phyloP scores from a whole-genome alignment of 225 moss, liverwort and hornwort species.

The Thuidium tamariscinum region DNA sequence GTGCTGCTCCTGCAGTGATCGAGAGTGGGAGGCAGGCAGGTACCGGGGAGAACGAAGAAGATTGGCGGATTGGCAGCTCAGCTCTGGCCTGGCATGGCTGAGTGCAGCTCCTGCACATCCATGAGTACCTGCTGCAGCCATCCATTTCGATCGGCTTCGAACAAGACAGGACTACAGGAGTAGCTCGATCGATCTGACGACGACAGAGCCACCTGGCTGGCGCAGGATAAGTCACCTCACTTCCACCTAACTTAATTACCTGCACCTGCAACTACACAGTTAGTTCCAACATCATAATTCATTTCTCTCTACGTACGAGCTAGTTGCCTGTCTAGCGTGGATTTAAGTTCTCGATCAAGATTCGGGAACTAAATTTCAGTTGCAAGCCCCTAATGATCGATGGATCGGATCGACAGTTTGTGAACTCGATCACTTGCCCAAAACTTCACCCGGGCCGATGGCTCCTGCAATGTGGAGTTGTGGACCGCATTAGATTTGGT shows the following conservation, averaged over 20 bases:
- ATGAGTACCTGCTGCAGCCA: neutral
- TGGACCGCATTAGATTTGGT: neutral
- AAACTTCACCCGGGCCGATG: neutral
- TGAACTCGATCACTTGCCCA: neutral
- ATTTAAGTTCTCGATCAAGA: neutral
- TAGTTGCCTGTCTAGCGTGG: neutral
- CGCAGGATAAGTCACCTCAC: neutral
- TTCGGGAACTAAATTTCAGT: neutral
- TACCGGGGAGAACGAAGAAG: neutral
- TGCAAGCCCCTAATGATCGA: neutral
- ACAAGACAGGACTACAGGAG: neutral
- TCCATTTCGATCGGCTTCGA: neutral
- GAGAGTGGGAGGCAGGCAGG: neutral
- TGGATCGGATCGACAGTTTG: neutral
- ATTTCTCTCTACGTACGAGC: no score
- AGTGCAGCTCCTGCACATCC: neutral
- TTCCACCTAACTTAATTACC: neutral
- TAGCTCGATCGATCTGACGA: neutral
- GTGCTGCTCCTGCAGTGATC: neutral
- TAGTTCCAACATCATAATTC: neutral
- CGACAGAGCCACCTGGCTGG: neutral
- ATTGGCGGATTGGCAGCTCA: constrained; percentile 7
- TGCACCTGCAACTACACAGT: neutral
- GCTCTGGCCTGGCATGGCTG: neutral
- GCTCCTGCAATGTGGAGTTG: neutral